Percentiles rank a stretch among this genome's conserved stretches.
These are phyloP conservation scores for Begonia loranthoides DNA, from an alignment of 306 rosid species.

Conservation along the genomic window DNA sequence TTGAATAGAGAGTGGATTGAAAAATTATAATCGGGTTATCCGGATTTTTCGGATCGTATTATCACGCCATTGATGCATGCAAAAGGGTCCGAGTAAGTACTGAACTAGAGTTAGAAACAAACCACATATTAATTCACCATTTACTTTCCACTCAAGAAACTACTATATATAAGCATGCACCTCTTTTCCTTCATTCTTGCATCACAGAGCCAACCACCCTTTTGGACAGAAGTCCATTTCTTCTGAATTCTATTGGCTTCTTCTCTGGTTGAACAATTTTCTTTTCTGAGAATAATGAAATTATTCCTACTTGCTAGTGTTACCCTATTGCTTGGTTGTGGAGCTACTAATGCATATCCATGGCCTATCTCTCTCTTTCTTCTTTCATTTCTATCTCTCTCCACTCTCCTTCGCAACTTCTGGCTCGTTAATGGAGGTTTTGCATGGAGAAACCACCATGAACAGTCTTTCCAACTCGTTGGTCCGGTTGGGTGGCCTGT, in stretches of 20 bases:
- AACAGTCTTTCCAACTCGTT: background rate
- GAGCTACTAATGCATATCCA: slow-evolving; percentile 7
- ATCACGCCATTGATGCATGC: too few relatives aligned
- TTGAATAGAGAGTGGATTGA: too few relatives aligned
- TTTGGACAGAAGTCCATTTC: background rate
- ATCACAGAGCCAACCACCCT: background rate
- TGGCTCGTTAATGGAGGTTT: slow-evolving; percentile 72
- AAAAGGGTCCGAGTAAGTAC: too few relatives aligned
- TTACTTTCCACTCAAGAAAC: background rate
- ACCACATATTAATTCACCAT: background rate
- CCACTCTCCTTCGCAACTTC: slow-evolving; percentile 23
- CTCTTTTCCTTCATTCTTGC: background rate
- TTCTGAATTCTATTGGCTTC: background rate
- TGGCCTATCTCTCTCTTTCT: slow-evolving; percentile 8
- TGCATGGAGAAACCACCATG: slow-evolving; percentile 50
- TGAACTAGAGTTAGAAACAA: background rate
- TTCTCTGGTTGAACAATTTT: background rate
- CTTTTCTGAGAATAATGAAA: slow-evolving; percentile 19
- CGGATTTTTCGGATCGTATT: too few relatives aligned
- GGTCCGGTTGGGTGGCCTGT: slow-evolving; percentile 83
- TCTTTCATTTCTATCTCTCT: slow-evolving; percentile 19
- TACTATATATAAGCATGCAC: background rate
- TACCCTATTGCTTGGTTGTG: slow-evolving; percentile 14
- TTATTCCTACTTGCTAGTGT: slow-evolving; percentile 11
- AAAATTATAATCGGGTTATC: too few relatives aligned